Conservation (phyloP, 345 rosid species). For the Sonneratia alba region DNA sequence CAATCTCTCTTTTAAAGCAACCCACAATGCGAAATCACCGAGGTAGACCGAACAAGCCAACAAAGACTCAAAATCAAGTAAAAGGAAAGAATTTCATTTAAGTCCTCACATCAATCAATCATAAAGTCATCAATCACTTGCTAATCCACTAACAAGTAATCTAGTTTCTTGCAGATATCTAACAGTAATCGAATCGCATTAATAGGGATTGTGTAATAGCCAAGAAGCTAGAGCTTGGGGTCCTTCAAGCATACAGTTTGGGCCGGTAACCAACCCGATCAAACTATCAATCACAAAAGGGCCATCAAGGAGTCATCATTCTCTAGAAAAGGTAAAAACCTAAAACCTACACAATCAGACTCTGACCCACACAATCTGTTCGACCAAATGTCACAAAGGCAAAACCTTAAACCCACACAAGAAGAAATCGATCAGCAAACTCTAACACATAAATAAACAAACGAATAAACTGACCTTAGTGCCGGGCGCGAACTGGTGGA, state of each 20-base stretch:
- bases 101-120: background rate
- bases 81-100: background rate
- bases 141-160: too few relatives aligned
- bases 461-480: constrained; percentile 44
- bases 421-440: too few relatives aligned
- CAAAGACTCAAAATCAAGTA: background rate
- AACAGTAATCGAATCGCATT: too few relatives aligned
- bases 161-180: too few relatives aligned
- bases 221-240: background rate
- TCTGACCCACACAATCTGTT: constrained; percentile 3
- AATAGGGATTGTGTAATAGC: background rate
- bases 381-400: constrained; percentile 20
- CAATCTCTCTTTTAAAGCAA: background rate
- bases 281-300: background rate
- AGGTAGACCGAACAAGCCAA: background rate
- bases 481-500: constrained; percentile 52
- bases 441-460: background rate
- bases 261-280: background rate
- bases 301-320: background rate
- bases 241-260: background rate
- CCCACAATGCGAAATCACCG: background rate
- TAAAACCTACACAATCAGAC: background rate
- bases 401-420: background rate
- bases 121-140: too few relatives aligned
- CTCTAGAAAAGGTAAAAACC: background rate